Evolutionary conservation across 768 basidiomycete genomes (phyloP).

Genomic region (Calocera cornea): DNA sequence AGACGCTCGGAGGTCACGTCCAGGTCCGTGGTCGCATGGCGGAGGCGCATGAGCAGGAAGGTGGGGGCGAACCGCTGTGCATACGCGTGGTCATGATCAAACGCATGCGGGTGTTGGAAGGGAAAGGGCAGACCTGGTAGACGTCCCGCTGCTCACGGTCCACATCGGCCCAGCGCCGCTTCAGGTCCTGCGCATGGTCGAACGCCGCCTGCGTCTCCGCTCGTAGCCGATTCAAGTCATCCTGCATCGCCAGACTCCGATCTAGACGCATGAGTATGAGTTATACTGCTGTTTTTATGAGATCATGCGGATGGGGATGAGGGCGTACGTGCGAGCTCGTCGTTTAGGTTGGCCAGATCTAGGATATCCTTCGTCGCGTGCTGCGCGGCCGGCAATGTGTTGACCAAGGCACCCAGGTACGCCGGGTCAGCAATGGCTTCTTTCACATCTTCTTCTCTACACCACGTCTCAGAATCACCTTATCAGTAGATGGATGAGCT

Average conservation of each 20-base stretch:
- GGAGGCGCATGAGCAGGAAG: slow-evolving; percentile 75
- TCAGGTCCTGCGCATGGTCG: slow-evolving; percentile 69
- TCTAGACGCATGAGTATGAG: slow-evolving; percentile 32
- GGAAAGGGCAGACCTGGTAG: slow-evolving; percentile 52
- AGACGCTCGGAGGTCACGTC: slow-evolving; percentile 79
- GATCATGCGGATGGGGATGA: background rate
- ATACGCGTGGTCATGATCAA: background rate
- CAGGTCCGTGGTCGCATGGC: slow-evolving; percentile 78
- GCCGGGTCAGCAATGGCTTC: slow-evolving; percentile 66
- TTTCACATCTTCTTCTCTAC: slow-evolving; percentile 82
- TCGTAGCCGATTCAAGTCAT: slow-evolving; percentile 58
- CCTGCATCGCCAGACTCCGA: slow-evolving; percentile 62
- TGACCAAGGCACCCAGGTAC: slow-evolving; percentile 81
- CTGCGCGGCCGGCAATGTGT: slow-evolving; percentile 53
- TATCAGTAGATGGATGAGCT: slow-evolving; percentile 17
- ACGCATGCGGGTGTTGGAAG: background rate
- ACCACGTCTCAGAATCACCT: background rate
- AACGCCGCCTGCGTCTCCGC: slow-evolving; percentile 78
- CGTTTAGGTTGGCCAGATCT: slow-evolving; percentile 71
- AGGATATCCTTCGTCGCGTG: slow-evolving; percentile 42
- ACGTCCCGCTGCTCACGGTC: slow-evolving; percentile 80
- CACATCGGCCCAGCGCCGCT: slow-evolving; percentile 71
- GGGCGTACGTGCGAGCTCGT: slow-evolving; percentile 67
- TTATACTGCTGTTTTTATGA: background rate
- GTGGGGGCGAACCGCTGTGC: slow-evolving; percentile 67